Evolutionary conservation across 78 protist genomes (phyloP).

Genomic region (Dictyostelium firmibasis): DNA sequence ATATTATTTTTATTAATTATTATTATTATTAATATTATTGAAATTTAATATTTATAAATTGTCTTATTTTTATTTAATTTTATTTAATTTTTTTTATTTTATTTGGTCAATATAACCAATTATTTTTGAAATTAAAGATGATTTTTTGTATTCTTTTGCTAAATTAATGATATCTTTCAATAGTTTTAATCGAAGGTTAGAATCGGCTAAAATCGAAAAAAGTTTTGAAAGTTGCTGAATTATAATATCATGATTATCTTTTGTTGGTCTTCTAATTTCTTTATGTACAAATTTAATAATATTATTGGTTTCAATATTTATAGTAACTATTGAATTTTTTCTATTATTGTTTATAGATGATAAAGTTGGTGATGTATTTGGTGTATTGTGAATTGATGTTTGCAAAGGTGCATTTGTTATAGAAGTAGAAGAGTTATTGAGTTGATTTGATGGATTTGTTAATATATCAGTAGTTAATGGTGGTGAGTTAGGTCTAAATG

Average conservation of each 20-base stretch:
- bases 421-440: neutral
- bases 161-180: neutral
- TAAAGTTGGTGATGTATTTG: neutral
- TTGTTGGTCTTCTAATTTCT: constrained; percentile 37
- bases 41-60: too few species aligned
- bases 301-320: neutral
- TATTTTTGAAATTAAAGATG: constrained; percentile 1
- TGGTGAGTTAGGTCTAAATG: neutral
- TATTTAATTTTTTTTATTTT: too few species aligned
- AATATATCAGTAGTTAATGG: neutral
- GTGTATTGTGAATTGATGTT: neutral
- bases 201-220: neutral
- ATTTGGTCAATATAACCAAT: constrained; percentile 1
- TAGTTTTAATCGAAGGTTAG: neutral
- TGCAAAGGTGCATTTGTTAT: neutral
- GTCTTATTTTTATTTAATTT: too few species aligned
- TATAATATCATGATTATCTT: constrained; percentile 13
- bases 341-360: neutral
- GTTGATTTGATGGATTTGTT: too few species aligned
- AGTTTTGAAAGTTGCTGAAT: neutral
- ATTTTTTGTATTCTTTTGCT: constrained; percentile 19
- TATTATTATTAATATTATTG: too few species aligned
- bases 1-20: too few species aligned
- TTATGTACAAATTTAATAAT: constrained; percentile 31
- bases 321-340: neutral